Evolutionary conservation across 139 green algal species (phyloP).

Genomic region (Limnomonas spitsbergensis): DNA sequence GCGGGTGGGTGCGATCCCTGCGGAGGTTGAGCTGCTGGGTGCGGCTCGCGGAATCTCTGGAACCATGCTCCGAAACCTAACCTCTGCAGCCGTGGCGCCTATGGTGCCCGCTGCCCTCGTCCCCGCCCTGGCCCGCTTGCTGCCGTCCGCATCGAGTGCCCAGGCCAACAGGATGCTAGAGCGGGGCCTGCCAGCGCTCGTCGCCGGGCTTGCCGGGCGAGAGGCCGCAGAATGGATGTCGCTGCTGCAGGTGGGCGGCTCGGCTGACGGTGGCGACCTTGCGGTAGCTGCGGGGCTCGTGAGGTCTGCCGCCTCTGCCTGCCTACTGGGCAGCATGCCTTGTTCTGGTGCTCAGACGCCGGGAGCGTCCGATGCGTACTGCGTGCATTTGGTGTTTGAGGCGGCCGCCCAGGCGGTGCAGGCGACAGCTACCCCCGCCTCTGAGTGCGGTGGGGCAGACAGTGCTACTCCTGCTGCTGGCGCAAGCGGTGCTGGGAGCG

Average conservation of each 20-base stretch:
- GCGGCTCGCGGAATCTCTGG: neutral
- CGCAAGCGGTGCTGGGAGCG: neutral
- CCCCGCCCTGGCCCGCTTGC: neutral
- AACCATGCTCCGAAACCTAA: neutral
- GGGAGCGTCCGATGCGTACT: neutral
- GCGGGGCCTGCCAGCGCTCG: neutral
- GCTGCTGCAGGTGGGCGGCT: too few relatives aligned
- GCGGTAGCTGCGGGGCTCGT: neutral
- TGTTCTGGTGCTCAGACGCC: neutral
- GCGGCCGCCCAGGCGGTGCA: too few relatives aligned
- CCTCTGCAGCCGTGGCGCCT: neutral
- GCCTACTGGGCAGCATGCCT: neutral
- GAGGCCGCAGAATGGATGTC: neutral
- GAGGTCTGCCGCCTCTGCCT: neutral
- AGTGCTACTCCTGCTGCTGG: neutral
- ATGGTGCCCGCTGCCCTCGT: neutral
- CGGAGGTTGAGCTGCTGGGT: neutral
- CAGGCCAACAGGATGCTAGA: neutral
- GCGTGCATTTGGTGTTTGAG: neutral
- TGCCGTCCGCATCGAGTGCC: neutral
- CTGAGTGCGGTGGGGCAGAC: neutral
- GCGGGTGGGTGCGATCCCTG: neutral
- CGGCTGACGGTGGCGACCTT: too few relatives aligned
- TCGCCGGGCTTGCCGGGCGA: neutral
- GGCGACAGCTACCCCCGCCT: too few relatives aligned